Evolutionary conservation across 352 stramenopile genomes (phyloP).

Genomic region (Globisporangium nagaii): DNA sequence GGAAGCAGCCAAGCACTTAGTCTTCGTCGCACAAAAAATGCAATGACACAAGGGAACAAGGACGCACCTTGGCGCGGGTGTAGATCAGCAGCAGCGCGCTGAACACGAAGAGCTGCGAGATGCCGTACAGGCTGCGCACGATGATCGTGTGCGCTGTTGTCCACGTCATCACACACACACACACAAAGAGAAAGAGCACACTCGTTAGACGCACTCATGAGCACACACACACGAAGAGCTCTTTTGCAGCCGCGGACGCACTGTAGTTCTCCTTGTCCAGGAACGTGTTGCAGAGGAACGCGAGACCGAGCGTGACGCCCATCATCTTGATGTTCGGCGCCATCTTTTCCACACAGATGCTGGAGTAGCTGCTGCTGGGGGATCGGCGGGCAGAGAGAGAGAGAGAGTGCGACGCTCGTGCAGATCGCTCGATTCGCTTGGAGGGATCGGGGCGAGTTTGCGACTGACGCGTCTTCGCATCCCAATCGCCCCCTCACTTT

Average conservation of each 20-base stretch:
- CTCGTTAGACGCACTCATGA: too few species aligned
- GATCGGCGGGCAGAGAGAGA: too few species aligned
- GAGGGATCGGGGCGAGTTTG: background rate
- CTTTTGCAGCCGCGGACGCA: conserved; percentile 30
- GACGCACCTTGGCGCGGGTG: conserved; percentile 43
- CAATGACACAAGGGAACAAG: background rate
- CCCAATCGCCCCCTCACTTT: too few species aligned
- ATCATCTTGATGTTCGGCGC: conserved; percentile 80
- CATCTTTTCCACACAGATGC: conserved; percentile 34
- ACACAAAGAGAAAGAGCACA: background rate
- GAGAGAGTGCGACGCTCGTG: too few species aligned
- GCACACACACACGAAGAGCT: too few species aligned
- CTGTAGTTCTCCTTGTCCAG: conserved; percentile 57
- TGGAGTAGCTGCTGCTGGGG: too few species aligned
- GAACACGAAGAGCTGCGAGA: conserved; percentile 73
- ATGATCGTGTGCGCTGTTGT: conserved; percentile 58
- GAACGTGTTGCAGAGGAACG: conserved; percentile 56
- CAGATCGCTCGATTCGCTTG: background rate
- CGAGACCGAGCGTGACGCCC: conserved; percentile 57
- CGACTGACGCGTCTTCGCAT: too few species aligned
- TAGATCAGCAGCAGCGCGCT: conserved; percentile 51
- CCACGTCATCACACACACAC: background rate
- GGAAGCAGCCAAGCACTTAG: background rate
- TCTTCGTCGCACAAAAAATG: background rate
- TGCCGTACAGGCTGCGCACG: conserved; percentile 45